A percentile compares a stretch with the other conserved stretches of the same genome.
Conservation (phyloP, 75 land plant species). For the Cunninghamia lanceolata region DNA sequence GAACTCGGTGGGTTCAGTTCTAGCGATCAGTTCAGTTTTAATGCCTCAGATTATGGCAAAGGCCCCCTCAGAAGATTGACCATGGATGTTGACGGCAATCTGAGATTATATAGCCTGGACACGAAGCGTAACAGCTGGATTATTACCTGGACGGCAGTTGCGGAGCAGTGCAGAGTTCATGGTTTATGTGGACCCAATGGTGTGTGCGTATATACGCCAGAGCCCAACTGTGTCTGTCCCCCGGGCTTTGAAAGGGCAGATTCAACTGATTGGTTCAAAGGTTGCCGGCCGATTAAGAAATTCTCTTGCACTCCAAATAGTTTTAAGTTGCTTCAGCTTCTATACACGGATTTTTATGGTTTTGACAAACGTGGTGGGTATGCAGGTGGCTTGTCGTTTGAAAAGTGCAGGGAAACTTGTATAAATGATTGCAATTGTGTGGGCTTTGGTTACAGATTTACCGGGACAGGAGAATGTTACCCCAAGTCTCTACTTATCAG, state of each 20-base stretch:
- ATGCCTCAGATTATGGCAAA: conserved; percentile 37
- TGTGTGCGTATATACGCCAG: too few relatives aligned
- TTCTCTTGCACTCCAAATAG: neutral
- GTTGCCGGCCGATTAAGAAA: neutral
- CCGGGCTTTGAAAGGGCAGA: conserved; percentile 42
- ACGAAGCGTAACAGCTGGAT: conserved; percentile 18
- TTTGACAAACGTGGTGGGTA: neutral
- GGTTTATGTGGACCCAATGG: too few relatives aligned
- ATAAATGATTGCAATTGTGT: conserved; percentile 24
- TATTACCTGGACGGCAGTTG: conserved; percentile 38
- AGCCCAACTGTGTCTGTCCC: too few relatives aligned
- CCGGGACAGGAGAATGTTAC: conserved; percentile 28
- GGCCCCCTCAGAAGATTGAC: too few relatives aligned
- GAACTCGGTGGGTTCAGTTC: conserved; percentile 32
- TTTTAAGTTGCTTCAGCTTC: neutral
- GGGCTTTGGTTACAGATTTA: conserved; percentile 20
- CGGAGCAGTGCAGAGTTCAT: conserved; percentile 23
- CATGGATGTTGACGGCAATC: conserved; percentile 52
- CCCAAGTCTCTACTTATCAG: conserved; percentile 25
- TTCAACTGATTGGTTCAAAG: neutral
- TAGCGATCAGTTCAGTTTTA: conserved; percentile 26
- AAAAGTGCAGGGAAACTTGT: conserved; percentile 30
- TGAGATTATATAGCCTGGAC: conserved; percentile 46
- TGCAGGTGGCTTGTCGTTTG: neutral
- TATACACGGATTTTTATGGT: neutral